These are phyloP conservation scores for Pestalotiopsis sp. DNA, from an alignment of 2,329 filamentous ascomycete species.

Conservation along the genomic window DNA sequence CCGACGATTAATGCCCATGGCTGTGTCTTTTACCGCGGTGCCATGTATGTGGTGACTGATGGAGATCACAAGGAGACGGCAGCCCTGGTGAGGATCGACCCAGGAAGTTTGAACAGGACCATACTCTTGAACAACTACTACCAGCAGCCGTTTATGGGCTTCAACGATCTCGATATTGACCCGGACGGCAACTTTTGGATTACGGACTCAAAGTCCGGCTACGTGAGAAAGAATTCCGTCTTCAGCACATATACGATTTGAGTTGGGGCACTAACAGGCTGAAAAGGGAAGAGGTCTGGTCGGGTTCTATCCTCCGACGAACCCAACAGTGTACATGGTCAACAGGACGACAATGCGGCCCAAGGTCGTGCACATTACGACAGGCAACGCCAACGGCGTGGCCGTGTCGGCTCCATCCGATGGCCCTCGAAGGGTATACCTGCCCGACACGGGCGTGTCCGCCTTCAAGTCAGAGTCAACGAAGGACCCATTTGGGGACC, in stretches of 20 bases:
- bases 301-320: not conserved
- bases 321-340: conserved; percentile 4
- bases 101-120: not conserved
- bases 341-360: not conserved
- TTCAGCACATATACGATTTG: not conserved
- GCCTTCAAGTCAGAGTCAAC: not conserved
- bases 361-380: not conserved
- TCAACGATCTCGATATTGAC: conserved; percentile 6
- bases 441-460: conserved; percentile 5
- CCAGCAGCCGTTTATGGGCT: conserved; percentile 6
- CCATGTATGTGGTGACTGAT: conserved; percentile 6
- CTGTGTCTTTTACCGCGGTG: not conserved
- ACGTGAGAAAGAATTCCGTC: not conserved
- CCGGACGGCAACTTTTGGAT: conserved; percentile 5
- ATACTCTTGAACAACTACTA: conserved; percentile 4
- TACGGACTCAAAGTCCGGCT: not conserved
- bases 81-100: not conserved
- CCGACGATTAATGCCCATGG: not conserved
- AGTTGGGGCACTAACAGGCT: not conserved
- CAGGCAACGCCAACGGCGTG: conserved; percentile 1
- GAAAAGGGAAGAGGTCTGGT: not conserved
- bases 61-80: not conserved
- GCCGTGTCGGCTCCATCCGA: not conserved
- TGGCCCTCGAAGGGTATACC: not conserved
- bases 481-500: not conserved